Conservation (phyloP, 371 early-diverging fungal species). For the Syncephalastrum racemosum region DNA sequence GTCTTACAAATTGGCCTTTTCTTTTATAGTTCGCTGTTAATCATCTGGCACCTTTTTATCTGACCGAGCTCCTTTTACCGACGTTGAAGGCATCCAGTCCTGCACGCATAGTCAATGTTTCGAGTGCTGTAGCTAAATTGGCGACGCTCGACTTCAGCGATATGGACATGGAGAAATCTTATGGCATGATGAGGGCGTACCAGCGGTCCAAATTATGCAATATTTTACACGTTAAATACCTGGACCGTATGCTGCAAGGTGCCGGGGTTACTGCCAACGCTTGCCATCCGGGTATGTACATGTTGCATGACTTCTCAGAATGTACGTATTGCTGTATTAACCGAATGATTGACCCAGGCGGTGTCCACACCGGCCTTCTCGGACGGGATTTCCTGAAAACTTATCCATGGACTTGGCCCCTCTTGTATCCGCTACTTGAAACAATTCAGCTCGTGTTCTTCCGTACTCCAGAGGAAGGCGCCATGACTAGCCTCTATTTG, state of each 20-base stretch:
- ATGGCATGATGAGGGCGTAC: constrained; percentile 31
- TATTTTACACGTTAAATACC: constrained; percentile 56
- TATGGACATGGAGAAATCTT: constrained; percentile 13
- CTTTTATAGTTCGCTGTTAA: constrained; percentile 53
- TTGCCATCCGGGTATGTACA: constrained; percentile 63
- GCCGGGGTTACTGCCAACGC: constrained; percentile 47
- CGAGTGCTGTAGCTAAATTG: constrained; percentile 14
- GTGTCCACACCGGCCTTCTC: constrained; percentile 1
- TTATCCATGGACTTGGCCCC: constrained; percentile 1
- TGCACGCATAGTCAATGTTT: constrained; percentile 47
- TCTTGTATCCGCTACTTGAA: constrained; percentile 8
- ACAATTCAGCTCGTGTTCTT: constrained; percentile 7
- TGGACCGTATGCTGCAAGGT: constrained; percentile 43
- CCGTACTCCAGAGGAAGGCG: constrained; percentile 19
- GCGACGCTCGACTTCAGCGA: constrained; percentile 34
- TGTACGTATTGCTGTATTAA: not conserved
- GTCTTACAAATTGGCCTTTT: not conserved
- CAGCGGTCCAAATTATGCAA: constrained; percentile 67
- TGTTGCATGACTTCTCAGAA: constrained; percentile 19
- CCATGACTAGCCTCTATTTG: constrained; percentile 18
- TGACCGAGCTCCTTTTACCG: constrained; percentile 21
- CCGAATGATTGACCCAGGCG: not conserved
- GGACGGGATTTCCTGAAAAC: constrained; percentile 3
- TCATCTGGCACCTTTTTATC: constrained; percentile 64
- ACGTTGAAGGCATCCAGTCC: constrained; percentile 21